Evolutionary conservation across 2,329 filamentous ascomycete species (phyloP), one percentile per base, ranked within the genome.

Genomic region (Xylaria sp.): DNA sequence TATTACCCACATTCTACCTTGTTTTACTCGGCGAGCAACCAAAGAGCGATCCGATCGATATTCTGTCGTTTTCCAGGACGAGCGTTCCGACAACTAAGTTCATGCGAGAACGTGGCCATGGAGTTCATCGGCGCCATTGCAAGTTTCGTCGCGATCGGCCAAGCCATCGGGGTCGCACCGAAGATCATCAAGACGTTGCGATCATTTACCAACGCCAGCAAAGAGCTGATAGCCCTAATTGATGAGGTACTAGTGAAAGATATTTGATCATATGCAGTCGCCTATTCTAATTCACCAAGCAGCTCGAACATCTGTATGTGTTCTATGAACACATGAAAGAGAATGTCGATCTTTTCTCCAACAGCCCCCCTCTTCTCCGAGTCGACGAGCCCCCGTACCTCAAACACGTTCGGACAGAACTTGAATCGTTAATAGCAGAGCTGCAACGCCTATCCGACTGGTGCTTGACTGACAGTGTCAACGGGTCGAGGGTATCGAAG

Each of bases 91-190:
- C 11, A 11, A 33, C 29, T 33, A 33, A 33, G 29, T 25, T 7
- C 9, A 33, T 6, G 29, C 29, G 29, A 3, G 4, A 7, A n/a
- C 3, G 11, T 37, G 25, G 8, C 11, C 1, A 67, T 67, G 65
- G 67, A 68, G 19, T 63, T 63, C 10, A 31, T 68, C 10, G 56
- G 58, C 13, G 63, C 51, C 3, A 46, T 65, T 23, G 65, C 63
- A 11, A 68, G 67, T 37, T 64, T 68, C 35, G 62, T 68, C 19
- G 66, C 64, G 35, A 67, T 68, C 17, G 67, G 65, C 1, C 63
- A 68, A 17, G 65, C 63, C 6, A 27, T 66, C 10, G 65, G 31
- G 3, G 47, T 48, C 15, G 41, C 65, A 2, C 65, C 67, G 0
- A 66, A 65, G 57, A 57, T 68, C 17, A 49, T 63, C 21, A 44